A percentile compares a stretch with the other conserved stretches of the same genome.
phyloP scores from a whole-genome alignment of 495 filamentous ascomycete genomes.

The Neurospora tetraspora region DNA sequence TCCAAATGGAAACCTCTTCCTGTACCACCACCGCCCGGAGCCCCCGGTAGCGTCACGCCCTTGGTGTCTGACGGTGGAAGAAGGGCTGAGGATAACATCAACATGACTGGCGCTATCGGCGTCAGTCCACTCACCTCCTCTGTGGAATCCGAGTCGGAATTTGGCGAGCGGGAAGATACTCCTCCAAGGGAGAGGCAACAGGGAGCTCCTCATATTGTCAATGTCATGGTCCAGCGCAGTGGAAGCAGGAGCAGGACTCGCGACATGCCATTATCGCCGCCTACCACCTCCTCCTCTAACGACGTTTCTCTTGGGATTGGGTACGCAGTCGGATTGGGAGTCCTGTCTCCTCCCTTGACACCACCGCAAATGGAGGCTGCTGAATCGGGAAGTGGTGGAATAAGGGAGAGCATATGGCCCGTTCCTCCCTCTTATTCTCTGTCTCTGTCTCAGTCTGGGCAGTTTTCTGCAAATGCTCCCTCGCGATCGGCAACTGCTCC shows the following conservation, averaged over 20 bases:
- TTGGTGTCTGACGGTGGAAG: not conserved
- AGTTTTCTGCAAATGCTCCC: not conserved
- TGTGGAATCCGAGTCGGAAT: not conserved
- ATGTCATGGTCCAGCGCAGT: not conserved
- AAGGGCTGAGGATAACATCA: not conserved
- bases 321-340: not conserved
- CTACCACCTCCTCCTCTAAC: not conserved
- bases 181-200: not conserved
- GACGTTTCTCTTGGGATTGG: not conserved
- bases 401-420: not conserved
- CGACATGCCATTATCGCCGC: not conserved
- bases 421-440: not conserved
- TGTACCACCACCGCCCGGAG: not conserved
- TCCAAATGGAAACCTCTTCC: conserved; percentile 20
- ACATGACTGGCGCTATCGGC: not conserved
- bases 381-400: not conserved
- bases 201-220: not conserved
- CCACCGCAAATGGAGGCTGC: not conserved
- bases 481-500: not conserved
- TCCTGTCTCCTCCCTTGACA: not conserved
- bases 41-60: not conserved
- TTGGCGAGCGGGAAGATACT: not conserved
- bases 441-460: not conserved
- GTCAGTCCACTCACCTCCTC: not conserved
- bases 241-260: not conserved